Percentiles rank a stretch among this genome's conserved stretches.
These are phyloP conservation scores for Cardiospermum halicacabum DNA, from an alignment of 345 rosid species.

Conservation along the genomic window DNA sequence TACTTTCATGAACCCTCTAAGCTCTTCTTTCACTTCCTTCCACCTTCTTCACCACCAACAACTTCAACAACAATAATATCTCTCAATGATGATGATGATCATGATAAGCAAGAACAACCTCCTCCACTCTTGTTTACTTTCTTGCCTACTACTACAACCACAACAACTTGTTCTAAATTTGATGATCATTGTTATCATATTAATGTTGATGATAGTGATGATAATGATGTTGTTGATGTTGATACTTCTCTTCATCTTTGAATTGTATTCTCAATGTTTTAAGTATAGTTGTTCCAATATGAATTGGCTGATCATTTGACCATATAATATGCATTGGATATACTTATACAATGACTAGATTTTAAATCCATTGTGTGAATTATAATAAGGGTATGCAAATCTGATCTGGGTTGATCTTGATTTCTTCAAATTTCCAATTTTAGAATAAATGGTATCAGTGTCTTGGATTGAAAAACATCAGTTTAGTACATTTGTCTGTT, in stretches of 20 bases:
- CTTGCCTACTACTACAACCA: constrained; percentile 5
- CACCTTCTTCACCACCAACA: constrained; percentile 22
- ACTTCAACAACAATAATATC: constrained; percentile 13
- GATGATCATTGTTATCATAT: constrained; percentile 31
- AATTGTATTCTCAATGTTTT: too few species aligned
- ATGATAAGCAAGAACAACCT: too few species aligned
- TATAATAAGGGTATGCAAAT: too few species aligned
- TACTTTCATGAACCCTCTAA: constrained; percentile 33
- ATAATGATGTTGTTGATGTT: constrained; percentile 42
- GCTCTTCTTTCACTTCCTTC: constrained; percentile 46
- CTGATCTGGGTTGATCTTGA: background rate
- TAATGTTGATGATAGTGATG: constrained; percentile 55
- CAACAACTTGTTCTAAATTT: constrained; percentile 9
- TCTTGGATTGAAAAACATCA: background rate
- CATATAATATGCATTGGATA: too few species aligned
- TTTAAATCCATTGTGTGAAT: too few species aligned
- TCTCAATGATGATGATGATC: background rate
- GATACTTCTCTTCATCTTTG: constrained; percentile 81
- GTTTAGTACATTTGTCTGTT: background rate
- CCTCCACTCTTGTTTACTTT: constrained; percentile 13
- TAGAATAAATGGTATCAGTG: background rate
- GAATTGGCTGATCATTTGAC: too few species aligned
- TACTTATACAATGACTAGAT: too few species aligned
- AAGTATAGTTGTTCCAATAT: too few species aligned
- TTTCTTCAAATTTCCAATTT: background rate